Evolutionary conservation across 1,284 basidiomycete species (phyloP), one percentile per base, ranked within the genome.

Genomic region (Naganishia albida): DNA sequence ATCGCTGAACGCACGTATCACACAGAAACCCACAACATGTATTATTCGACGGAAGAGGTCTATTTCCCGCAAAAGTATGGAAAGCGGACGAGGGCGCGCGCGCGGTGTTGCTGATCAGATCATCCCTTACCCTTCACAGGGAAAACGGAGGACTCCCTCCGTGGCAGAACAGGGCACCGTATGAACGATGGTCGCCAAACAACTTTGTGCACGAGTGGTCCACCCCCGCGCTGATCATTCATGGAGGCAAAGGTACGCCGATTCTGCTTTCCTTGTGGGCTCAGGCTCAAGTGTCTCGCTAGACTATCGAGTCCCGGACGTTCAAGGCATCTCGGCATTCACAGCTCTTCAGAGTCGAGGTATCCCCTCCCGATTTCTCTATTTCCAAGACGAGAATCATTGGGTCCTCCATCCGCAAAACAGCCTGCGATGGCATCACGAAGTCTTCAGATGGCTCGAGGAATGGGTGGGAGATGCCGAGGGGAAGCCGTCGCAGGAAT

Each of bases 321-420:
- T 56, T 7, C 64, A 68, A 39, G 57, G 62, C 12, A 62, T 68
- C 38, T 56, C 56, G 15, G 72, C 78, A 0, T 80, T 74, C 64
- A 76, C 73, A 16, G 72, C 68, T 46, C 68, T 72, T 18, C 76
- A 80, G 68, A 65, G 70, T 50, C 69, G 60, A 64, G 72, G 85
- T 15, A 80, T 96, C 34, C 89, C 89, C 6, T 89, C 86, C 68
- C 85, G 93, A 56, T 83, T 96, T 55, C 84, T 96, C 12, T 86
- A 93, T 70, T 96, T 96, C 84, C 90, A 90, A 0, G 87, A 91
- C 72, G 93, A 96, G 81, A 95, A 95, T 73, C 93, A 95, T 76
- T 94, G 90, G 90, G 89, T 90, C 12, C 72, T 81, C 51, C 77
- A 78, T 52, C 71, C 80, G 0, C 66, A 68, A 28, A 82, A 82